A percentile compares a stretch with the other conserved stretches of the same genome.
These are phyloP conservation scores for Naegleria gruberi DNA, from an alignment of 208 protist species.

Conservation along the genomic window DNA sequence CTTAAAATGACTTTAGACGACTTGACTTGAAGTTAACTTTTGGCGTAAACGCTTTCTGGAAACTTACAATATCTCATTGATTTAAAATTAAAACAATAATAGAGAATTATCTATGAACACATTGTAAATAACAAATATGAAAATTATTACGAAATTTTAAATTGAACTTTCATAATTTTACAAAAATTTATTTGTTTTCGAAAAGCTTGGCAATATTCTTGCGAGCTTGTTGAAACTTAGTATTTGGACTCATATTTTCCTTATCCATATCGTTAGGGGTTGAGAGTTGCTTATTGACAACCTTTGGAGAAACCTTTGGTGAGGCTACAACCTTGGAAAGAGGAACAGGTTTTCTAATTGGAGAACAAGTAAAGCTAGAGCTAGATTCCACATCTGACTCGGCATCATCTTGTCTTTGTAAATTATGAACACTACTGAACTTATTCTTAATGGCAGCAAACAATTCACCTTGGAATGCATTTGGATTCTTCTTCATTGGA, in stretches of 20 bases:
- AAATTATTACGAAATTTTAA: no score
- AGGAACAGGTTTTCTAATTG: neutral
- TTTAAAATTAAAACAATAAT: no score
- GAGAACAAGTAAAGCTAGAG: neutral
- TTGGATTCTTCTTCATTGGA: neutral
- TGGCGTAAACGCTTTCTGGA: no score
- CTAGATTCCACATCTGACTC: neutral
- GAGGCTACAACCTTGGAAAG: neutral
- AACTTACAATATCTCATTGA: no score
- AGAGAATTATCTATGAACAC: no score
- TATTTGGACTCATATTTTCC: neutral
- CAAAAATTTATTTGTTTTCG: neutral
- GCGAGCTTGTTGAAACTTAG: neutral
- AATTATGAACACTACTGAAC: neutral
- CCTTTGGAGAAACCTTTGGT: neutral
- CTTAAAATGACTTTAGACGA: no score
- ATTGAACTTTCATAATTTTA: no score
- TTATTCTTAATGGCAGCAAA: neutral
- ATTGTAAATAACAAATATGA: no score
- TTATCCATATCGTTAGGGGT: neutral
- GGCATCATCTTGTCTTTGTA: neutral
- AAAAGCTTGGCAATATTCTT: neutral
- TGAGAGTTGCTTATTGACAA: no score
- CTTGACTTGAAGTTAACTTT: no score
- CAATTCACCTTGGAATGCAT: neutral